Evolutionary conservation across 2,329 filamentous ascomycete species (phyloP), one percentile per base, ranked within the genome.

Genomic region (Rhynchosporium secalis): DNA sequence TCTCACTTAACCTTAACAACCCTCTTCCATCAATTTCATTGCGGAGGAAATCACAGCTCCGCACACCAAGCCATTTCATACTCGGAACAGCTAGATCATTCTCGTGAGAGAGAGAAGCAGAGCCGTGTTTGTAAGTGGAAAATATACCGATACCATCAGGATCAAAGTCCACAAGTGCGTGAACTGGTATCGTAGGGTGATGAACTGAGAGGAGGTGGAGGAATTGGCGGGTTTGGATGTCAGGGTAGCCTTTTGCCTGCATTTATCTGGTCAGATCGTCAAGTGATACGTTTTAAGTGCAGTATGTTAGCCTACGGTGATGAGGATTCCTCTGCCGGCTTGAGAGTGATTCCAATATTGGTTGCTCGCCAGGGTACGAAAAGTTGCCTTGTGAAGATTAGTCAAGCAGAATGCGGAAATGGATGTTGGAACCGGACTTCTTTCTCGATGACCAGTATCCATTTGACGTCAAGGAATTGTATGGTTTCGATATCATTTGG

Each of bases 231-330:
- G 90, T 92, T 1, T 83, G 81, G 54, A 94, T 77, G 68, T 95
- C 91, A 0, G 91, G 90, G 70, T 92, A 95, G 1, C 91, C 91
- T 78, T 93, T 95, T 0, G 86, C 91, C 88, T 92, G 58, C 20
- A 20, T 20, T 20, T 20, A 20, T 20, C 20, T 20, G 20, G 3
- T 15, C 31, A 31, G 2, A 20, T 41, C 10, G 15, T 55, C 5
- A 62, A 41, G n/a, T 13, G n/a, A 12, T 3, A 28, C 6, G n/a
- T 13, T 20, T 6, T 43, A 33, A 40, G 1, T 4, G n/a, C 26
- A 15, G 33, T 4, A 55, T 13, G 9, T 4, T 1, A 3, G 58
- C 71, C 41, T 77, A 88, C 88, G 3, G 90, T 93, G 28, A 93
- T 70, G 0, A 91, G 72, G n/a, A 91, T 76, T 0, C 89, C 88